Evolutionary conservation across 331 rosid species (phyloP).

Genomic region (Acacia pycnantha): DNA sequence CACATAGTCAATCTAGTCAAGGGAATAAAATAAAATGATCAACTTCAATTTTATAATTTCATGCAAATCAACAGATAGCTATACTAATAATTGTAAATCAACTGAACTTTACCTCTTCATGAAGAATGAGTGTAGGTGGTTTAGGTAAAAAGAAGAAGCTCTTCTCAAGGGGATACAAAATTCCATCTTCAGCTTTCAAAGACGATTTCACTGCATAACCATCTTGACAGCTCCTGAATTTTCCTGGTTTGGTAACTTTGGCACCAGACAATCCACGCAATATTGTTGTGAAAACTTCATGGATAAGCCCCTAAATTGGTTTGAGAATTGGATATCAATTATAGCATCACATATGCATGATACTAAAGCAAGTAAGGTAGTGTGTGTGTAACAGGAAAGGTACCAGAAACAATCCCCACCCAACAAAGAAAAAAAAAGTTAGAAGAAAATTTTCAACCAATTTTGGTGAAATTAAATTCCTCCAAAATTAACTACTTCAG

Average conservation of each 20-base stretch:
- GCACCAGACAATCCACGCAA: constrained; percentile 89
- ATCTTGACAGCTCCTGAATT: constrained; percentile 94
- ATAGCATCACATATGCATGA: constrained; percentile 19
- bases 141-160: constrained; percentile 99
- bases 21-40: constrained; percentile 24
- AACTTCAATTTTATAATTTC: constrained; percentile 26
- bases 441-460: not conserved
- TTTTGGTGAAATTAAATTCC: not conserved
- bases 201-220: constrained; percentile 99
- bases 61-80: constrained; percentile 16
- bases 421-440: not conserved
- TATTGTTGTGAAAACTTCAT: constrained; percentile 91
- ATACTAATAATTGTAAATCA: constrained; percentile 14
- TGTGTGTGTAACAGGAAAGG: not conserved
- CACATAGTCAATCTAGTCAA: constrained; percentile 78
- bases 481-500: not conserved
- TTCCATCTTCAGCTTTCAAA: constrained; percentile 98
- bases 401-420: not conserved
- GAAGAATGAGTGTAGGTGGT: constrained; percentile 97
- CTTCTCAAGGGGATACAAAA: constrained; percentile 94
- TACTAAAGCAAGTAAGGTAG: not conserved
- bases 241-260: constrained; percentile 96
- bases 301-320: constrained; percentile 81
- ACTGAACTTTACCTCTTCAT: constrained; percentile 67
- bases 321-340: constrained; percentile 23